Conservation (phyloP, 2,329 filamentous ascomycete species). For the Ophiocordyceps sinensis region DNA sequence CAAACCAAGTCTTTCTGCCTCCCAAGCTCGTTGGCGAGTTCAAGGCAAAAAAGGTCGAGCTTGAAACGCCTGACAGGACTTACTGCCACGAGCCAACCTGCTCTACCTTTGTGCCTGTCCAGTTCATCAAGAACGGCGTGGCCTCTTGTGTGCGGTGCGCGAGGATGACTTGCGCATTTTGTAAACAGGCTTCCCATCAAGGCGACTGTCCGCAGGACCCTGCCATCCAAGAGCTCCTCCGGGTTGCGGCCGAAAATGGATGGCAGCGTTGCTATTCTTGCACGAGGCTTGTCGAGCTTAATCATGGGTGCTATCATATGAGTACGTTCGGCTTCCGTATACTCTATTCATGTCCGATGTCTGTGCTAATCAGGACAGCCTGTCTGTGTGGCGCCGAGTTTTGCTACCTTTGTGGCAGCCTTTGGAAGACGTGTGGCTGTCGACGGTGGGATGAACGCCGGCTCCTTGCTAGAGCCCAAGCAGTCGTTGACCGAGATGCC, state of each 20-base stretch:
- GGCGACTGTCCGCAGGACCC: conserved; percentile 32
- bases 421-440: conserved; percentile 27
- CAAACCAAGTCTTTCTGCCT: conserved; percentile 19
- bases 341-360: too few relatives aligned
- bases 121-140: conserved; percentile 13
- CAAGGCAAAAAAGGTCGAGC: conserved; percentile 31
- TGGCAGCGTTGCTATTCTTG: conserved; percentile 38
- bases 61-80: conserved; percentile 28
- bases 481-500: conserved; percentile 13
- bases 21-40: conserved; percentile 20
- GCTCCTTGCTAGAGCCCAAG: conserved; percentile 16
- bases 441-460: conserved; percentile 20
- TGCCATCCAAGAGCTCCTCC: conserved; percentile 21
- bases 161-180: conserved; percentile 29
- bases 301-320: conserved; percentile 38
- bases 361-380: conserved; percentile 12
- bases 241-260: conserved; percentile 21
- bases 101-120: conserved; percentile 27
- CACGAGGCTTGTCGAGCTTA: conserved; percentile 28
- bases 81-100: conserved; percentile 34
- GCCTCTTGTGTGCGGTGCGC: conserved; percentile 29
- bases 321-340: conserved; percentile 22
- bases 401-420: conserved; percentile 29
- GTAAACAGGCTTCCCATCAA: conserved; percentile 31
- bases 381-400: conserved; percentile 31